These are phyloP conservation scores for Boletellus deceptivus DNA, from an alignment of 1,284 basidiomycete genomes.

Conservation along the genomic window DNA sequence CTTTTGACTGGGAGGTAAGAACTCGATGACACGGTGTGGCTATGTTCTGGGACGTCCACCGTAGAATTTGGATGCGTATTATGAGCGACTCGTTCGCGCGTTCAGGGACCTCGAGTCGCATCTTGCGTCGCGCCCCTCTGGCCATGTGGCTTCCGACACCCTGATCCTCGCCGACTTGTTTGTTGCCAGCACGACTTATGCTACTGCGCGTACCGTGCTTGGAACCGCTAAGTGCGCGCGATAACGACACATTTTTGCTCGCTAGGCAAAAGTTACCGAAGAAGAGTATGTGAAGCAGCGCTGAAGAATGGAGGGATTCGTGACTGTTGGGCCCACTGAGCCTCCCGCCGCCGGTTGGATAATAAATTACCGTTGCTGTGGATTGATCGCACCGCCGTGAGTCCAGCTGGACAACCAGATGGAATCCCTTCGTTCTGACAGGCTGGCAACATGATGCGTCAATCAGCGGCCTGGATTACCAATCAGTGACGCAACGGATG, in stretches of 20 bases:
- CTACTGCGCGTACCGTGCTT: conserved; percentile 30
- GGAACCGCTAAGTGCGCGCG: conserved; percentile 39
- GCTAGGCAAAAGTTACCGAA: conserved; percentile 47
- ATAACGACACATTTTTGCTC: conserved; percentile 51
- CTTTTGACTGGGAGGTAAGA: background rate
- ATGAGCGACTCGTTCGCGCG: conserved; percentile 22
- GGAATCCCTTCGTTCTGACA: no score
- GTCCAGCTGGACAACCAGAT: no score
- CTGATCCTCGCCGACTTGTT: conserved; percentile 61
- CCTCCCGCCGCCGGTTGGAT: background rate
- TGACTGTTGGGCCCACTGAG: conserved; percentile 13
- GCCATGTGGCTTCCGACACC: conserved; percentile 50
- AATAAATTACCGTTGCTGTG: background rate
- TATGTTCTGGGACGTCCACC: background rate
- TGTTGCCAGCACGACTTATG: conserved; percentile 40
- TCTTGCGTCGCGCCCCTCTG: conserved; percentile 46
- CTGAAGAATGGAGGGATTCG: conserved; percentile 16
- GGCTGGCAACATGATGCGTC: no score
- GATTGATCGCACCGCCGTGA: no score
- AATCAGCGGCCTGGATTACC: no score
- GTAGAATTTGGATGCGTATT: background rate
- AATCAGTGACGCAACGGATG: no score
- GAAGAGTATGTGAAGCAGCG: conserved; percentile 41
- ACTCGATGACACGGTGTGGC: background rate
- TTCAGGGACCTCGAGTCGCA: conserved; percentile 45